Conservation (phyloP, 495 filamentous ascomycete genomes). For the Eremomyces bilateralis region DNA sequence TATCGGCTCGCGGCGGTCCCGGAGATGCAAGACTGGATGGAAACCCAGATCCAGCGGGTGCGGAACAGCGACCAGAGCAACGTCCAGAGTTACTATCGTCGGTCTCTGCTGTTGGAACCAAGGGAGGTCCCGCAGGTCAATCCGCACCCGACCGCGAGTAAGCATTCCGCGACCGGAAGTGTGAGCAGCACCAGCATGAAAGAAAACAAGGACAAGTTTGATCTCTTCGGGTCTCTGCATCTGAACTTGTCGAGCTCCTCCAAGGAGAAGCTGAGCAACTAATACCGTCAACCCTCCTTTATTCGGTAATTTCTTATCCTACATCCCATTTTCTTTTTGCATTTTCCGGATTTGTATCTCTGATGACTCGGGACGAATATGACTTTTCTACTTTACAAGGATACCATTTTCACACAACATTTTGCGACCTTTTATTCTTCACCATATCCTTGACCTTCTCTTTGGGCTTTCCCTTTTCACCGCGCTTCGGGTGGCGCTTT, state of each 20-base stretch:
- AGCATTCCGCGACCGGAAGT: background rate
- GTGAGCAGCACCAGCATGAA: background rate
- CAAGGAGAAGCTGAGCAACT: background rate
- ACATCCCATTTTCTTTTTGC: background rate
- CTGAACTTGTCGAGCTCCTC: background rate
- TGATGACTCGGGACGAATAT: too few relatives aligned
- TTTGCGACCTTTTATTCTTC: too few relatives aligned
- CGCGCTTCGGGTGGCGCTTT: too few relatives aligned
- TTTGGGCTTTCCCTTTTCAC: too few relatives aligned
- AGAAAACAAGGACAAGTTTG: constrained; percentile 4
- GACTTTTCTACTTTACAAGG: too few relatives aligned
- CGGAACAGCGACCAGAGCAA: constrained; percentile 58
- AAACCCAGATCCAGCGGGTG: constrained; percentile 61
- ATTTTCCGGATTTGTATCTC: background rate
- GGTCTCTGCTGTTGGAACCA: constrained; percentile 74
- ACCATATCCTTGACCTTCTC: too few relatives aligned
- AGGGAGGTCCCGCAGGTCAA: constrained; percentile 28
- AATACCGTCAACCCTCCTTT: background rate
- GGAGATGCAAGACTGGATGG: constrained; percentile 88
- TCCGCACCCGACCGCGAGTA: background rate
- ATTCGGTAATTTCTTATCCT: background rate
- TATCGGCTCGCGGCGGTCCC: constrained; percentile 68
- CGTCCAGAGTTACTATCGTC: constrained; percentile 60
- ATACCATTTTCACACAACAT: too few relatives aligned
- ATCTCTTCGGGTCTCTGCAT: constrained; percentile 1